phyloP scores from a whole-genome alignment of 2,329 filamentous ascomycete species.

The Thelonectria rubi region DNA sequence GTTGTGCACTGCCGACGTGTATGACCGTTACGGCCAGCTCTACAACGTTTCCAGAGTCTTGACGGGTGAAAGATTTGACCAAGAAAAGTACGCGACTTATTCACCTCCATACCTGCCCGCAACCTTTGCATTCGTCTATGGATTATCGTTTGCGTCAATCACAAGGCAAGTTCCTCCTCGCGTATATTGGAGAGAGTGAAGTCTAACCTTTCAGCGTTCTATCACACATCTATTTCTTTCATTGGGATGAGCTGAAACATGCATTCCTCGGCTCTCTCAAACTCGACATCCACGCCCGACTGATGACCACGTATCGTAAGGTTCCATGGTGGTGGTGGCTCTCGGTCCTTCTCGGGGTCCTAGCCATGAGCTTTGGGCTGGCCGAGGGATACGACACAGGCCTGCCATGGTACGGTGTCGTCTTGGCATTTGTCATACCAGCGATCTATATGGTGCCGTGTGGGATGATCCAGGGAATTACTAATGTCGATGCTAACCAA shows the following conservation, averaged over 20 bases:
- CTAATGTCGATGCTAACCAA: constrained; percentile 58
- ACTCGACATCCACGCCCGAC: constrained; percentile 44
- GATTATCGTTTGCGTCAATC: constrained; percentile 66
- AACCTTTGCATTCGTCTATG: constrained; percentile 64
- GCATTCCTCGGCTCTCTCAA: constrained; percentile 9
- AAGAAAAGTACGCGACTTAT: constrained; percentile 65
- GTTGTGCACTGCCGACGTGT: constrained; percentile 47
- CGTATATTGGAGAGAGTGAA: not conserved
- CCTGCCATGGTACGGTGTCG: constrained; percentile 51
- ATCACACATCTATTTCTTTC: constrained; percentile 19
- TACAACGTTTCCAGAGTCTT: constrained; percentile 67
- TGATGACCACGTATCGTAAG: constrained; percentile 66
- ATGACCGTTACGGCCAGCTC: constrained; percentile 65
- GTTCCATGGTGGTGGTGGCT: constrained; percentile 66
- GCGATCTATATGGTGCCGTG: constrained; percentile 51
- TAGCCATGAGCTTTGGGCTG: constrained; percentile 56
- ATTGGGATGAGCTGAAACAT: constrained; percentile 22
- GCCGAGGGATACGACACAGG: constrained; percentile 50
- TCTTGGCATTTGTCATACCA: constrained; percentile 15
- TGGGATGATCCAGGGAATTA: constrained; percentile 55
- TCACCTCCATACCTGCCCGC: constrained; percentile 54
- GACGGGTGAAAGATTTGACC: constrained; percentile 64
- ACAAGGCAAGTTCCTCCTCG: constrained; percentile 34
- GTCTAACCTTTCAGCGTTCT: constrained; percentile 1
- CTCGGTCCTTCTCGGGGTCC: constrained; percentile 48